These are phyloP conservation scores for Yarrowia sp. DNA, from an alignment of 805 yeast species.

Conservation along the genomic window DNA sequence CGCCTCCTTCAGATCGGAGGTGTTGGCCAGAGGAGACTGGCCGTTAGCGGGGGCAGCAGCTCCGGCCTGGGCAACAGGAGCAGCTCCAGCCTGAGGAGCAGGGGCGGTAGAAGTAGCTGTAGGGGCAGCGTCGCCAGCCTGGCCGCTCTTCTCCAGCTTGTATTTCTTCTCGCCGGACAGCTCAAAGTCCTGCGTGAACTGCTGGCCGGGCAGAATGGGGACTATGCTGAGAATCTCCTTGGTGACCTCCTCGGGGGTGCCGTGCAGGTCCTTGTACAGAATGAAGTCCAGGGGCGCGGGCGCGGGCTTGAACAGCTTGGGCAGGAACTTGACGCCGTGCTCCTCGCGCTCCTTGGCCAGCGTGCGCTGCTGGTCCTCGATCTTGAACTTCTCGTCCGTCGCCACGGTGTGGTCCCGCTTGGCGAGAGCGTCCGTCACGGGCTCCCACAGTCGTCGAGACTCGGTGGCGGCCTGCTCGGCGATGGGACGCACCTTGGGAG, in stretches of 20 bases:
- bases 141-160: constrained; percentile 17
- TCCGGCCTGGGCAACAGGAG: not conserved
- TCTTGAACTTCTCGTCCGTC: constrained; percentile 80
- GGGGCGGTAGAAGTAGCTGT: not conserved
- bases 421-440: constrained; percentile 79
- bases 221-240: constrained; percentile 60
- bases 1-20: constrained; percentile 29
- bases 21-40: constrained; percentile 28
- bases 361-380: constrained; percentile 83
- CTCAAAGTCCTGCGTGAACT: constrained; percentile 59
- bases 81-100: constrained; percentile 8
- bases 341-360: constrained; percentile 70
- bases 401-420: constrained; percentile 76
- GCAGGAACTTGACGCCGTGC: constrained; percentile 76
- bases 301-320: constrained; percentile 64
- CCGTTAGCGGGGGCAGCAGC: constrained; percentile 21
- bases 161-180: constrained; percentile 65
- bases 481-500: constrained; percentile 74
- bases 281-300: constrained; percentile 54
- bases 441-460: constrained; percentile 77
- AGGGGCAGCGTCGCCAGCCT: not conserved
- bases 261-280: constrained; percentile 62
- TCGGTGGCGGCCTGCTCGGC: constrained; percentile 79
- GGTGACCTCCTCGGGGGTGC: constrained; percentile 51
- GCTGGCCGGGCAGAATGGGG: constrained; percentile 83